Conservation (phyloP, 257 asterid genomes). For the Nicotiana benthamiana region DNA sequence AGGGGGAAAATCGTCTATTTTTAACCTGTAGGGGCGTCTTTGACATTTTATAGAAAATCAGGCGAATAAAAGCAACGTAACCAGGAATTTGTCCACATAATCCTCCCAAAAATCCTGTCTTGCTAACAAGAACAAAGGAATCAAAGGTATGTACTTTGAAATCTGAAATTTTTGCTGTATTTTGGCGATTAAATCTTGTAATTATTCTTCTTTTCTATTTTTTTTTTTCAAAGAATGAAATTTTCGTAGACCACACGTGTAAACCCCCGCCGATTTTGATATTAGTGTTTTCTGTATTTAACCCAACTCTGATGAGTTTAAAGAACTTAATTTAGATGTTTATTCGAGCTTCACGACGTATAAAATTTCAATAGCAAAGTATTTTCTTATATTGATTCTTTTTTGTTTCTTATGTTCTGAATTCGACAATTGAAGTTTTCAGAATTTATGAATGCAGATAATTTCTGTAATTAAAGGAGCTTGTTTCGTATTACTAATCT, state of each 20-base stretch:
- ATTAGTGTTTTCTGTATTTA: background rate
- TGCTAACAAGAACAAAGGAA: background rate
- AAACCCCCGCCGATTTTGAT: background rate
- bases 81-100: background rate
- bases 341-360: background rate
- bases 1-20: background rate
- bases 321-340: background rate
- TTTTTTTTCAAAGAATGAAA: background rate
- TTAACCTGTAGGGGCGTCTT: background rate
- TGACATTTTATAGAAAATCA: background rate
- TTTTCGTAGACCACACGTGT: background rate
- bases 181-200: background rate
- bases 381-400: background rate
- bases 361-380: background rate
- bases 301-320: background rate
- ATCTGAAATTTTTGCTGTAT: background rate
- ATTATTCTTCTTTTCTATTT: background rate
- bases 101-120: background rate
- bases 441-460: background rate
- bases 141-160: background rate
- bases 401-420: background rate
- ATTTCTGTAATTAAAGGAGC: background rate
- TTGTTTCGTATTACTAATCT: background rate
- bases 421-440: background rate
- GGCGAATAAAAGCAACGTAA: background rate